Conservation (phyloP, 345 rosid species). For the Stellera chamaejasme region DNA sequence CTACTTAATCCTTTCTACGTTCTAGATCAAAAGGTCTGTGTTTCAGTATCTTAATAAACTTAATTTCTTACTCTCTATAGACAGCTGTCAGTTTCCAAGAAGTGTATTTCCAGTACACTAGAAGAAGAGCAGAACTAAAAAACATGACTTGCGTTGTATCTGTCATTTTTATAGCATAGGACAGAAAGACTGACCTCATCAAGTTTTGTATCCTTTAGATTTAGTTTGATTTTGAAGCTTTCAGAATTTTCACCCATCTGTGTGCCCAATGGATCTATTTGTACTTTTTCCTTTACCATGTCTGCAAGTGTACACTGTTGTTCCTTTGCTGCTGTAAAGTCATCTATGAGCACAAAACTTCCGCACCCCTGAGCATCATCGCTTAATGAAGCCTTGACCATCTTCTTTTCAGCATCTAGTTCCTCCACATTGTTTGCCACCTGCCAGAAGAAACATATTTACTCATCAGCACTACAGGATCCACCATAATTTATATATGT, state of each 20-base stretch:
- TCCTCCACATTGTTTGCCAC: constrained; percentile 14
- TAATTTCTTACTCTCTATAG: no score
- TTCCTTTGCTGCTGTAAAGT: constrained; percentile 1
- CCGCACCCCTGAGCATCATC: constrained; percentile 2
- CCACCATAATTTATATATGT: neutral
- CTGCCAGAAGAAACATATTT: constrained; percentile 12
- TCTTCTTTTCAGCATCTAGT: constrained; percentile 8
- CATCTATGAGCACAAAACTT: neutral
- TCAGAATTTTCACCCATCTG: constrained; percentile 23
- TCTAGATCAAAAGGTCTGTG: no score
- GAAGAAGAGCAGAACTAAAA: no score
- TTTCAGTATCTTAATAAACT: no score
- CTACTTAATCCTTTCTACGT: no score
- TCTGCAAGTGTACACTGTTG: constrained; percentile 4
- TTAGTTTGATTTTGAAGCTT: constrained; percentile 28
- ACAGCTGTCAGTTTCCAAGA: no score
- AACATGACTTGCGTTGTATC: no score
- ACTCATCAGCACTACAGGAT: neutral
- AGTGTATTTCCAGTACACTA: no score
- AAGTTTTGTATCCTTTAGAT: constrained; percentile 22
- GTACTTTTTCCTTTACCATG: constrained; percentile 8
- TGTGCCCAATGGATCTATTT: constrained; percentile 8
- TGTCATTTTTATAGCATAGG: neutral
- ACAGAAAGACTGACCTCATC: constrained; percentile 22
- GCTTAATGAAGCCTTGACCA: constrained; percentile 7